A percentile compares a stretch with the other conserved stretches of the same genome.
These are phyloP conservation scores for Quercus wislizeni DNA, from an alignment of 306 rosid genomes.

Conservation along the genomic window DNA sequence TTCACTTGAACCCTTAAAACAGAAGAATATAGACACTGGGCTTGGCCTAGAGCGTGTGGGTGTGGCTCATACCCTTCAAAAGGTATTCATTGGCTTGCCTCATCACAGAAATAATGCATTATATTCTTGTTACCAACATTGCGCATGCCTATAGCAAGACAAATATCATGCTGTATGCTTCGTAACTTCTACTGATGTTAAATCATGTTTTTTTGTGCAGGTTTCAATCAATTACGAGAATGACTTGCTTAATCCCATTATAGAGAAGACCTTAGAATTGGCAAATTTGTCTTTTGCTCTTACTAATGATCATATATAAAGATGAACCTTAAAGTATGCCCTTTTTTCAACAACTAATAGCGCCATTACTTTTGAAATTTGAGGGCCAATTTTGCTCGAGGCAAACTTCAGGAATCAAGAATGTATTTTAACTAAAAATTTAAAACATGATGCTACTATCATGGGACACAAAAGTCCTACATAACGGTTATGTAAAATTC, in stretches of 20 bases:
- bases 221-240: slow-evolving; percentile 90
- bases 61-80: slow-evolving; percentile 53
- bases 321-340: slow-evolving; percentile 66
- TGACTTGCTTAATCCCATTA: slow-evolving; percentile 90
- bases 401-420: too few species aligned
- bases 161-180: slow-evolving; percentile 16
- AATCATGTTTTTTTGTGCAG: slow-evolving; percentile 48
- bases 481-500: too few species aligned
- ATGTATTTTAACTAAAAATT: too few species aligned
- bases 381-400: too few species aligned
- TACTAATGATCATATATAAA: slow-evolving; percentile 47
- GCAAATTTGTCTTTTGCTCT: slow-evolving; percentile 62
- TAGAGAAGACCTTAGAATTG: slow-evolving; percentile 66
- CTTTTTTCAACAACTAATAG: slow-evolving; percentile 9
- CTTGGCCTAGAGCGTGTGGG: slow-evolving; percentile 90
- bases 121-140: neutral
- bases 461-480: too few species aligned
- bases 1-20: slow-evolving; percentile 83
- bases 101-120: slow-evolving; percentile 4
- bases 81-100: slow-evolving; percentile 44
- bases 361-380: too few species aligned
- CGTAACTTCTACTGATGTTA: neutral
- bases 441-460: too few species aligned
- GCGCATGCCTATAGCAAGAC: neutral
- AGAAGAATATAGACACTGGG: slow-evolving; percentile 90